Evolutionary conservation across 257 asterid genomes (phyloP).

Genomic region (Paulownia fortunei): DNA sequence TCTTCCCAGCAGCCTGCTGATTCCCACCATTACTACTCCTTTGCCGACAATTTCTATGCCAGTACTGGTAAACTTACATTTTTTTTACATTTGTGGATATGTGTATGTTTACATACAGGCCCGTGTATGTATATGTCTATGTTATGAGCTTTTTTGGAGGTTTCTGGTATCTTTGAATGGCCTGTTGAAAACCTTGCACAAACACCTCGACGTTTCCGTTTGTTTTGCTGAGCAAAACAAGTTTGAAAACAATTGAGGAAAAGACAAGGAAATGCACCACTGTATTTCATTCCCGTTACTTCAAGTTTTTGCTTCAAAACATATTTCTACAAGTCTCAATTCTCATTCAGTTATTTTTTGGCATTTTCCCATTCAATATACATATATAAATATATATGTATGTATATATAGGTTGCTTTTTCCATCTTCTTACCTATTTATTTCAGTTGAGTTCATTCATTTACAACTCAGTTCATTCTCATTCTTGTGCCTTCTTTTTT

Average conservation of each 20-base stretch:
- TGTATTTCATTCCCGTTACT: conserved; percentile 28
- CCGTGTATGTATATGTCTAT: neutral
- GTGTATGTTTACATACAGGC: neutral
- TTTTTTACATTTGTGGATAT: neutral
- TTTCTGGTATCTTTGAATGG: conserved; percentile 28
- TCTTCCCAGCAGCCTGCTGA: conserved; percentile 35
- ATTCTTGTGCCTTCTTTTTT: neutral
- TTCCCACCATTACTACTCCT: conserved; percentile 61
- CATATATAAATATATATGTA: neutral
- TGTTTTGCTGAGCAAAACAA: conserved; percentile 44
- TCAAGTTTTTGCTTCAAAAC: neutral
- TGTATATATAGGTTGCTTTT: neutral
- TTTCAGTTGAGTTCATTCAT: conserved; percentile 9
- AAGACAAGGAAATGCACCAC: conserved; percentile 50
- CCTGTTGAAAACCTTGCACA: conserved; percentile 4
- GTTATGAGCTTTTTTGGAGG: conserved; percentile 22
- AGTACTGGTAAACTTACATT: conserved; percentile 43
- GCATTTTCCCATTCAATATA: conserved; percentile 27
- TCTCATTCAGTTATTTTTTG: conserved; percentile 26
- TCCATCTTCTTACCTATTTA: neutral
- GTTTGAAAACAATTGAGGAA: conserved; percentile 40
- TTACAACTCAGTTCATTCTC: conserved; percentile 29
- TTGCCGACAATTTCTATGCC: conserved; percentile 70
- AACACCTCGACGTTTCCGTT: conserved; percentile 52
- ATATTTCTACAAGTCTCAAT: neutral